Base-by-base conservation (phyloP, 495 filamentous ascomycete species). In the Talaromyces nanjingensis region DNA sequence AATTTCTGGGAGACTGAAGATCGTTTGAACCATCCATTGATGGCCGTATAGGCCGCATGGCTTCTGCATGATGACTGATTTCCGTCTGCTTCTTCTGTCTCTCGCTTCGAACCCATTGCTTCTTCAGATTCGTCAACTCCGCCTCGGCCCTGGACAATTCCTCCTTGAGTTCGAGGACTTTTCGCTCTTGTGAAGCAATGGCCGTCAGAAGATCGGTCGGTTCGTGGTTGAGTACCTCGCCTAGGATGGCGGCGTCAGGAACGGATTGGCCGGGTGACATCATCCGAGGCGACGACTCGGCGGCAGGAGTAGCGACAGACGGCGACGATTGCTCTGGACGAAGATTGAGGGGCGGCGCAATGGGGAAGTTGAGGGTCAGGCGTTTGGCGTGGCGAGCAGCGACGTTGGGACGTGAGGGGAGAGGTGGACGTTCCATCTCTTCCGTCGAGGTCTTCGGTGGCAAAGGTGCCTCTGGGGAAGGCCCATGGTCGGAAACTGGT, bases 171-270 rank as follows among this genome's bases (percentile, higher is more conserved):
- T 98, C 94, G 49, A 98, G 77, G 6, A 98, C 93, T 59, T 85
- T 86, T n/a, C 94, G 86, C 72, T 98, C 94, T 74, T 97, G 92
- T 5, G 91, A 88, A 14, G 94, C 94, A 62, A 98, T 87, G 34
- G 91, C 89, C 39, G 91, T 91, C 47, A 98, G 85, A 65, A 97
- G 89, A n/a, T 86, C 83, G 67, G 81, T 87, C 25, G 89, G 78
- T 67, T 96, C 91, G 47, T 74, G 53, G 20, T 18, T 70, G 12
- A 68, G 64, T 8, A 65, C 67, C 53, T 79, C 78, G 37, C 75
- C 74, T 5, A 73, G 66, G 49, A 77, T 79, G 0, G 89, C 87
- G 9, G 73, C 70, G 29, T 71, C 69, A 31, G 72, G 59, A n/a
- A 70, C 61, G 25, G 70, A 33, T 33, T 47, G 71, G 2, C 72